These are phyloP conservation scores for Ganoderma lingzhi DNA, from an alignment of 1,284 basidiomycete genomes.

Conservation along the genomic window DNA sequence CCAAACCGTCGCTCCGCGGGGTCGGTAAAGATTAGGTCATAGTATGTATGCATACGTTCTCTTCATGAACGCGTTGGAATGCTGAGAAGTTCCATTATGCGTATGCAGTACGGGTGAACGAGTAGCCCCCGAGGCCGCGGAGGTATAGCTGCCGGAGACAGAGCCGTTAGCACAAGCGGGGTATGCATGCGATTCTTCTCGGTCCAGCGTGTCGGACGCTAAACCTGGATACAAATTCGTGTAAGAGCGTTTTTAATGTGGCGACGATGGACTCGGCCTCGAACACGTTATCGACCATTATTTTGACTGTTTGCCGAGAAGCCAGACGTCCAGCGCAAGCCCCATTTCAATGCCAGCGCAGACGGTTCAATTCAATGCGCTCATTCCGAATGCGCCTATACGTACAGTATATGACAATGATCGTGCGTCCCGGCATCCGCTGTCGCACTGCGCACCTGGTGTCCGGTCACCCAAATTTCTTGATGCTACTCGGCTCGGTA, in stretches of 20 bases:
- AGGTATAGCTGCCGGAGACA: slow-evolving; percentile 14
- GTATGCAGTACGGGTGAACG: slow-evolving; percentile 19
- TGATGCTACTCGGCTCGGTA: neutral
- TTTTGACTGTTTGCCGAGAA: slow-evolving; percentile 64
- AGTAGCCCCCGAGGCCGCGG: slow-evolving; percentile 13
- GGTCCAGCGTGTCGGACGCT: neutral
- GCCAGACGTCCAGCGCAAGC: slow-evolving; percentile 56
- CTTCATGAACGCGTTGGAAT: slow-evolving; percentile 15
- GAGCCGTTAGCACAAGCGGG: slow-evolving; percentile 27
- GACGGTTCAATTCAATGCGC: slow-evolving; percentile 13
- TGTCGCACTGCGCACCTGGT: neutral
- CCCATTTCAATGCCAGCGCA: slow-evolving; percentile 47
- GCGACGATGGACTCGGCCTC: slow-evolving; percentile 59
- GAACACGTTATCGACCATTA: slow-evolving; percentile 70
- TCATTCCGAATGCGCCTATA: neutral
- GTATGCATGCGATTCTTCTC: slow-evolving; percentile 12
- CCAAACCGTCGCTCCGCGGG: slow-evolving; percentile 16
- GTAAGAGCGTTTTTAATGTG: slow-evolving; percentile 45
- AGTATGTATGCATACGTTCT: slow-evolving; percentile 21
- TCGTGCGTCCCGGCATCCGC: neutral
- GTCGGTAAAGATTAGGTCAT: slow-evolving; percentile 29
- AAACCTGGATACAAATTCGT: neutral
- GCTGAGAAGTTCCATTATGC: neutral
- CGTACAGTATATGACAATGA: neutral
- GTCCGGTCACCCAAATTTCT: neutral